These are phyloP conservation scores for Paramecium biaurelia DNA, from an alignment of 73 alveolate species.

Conservation along the genomic window DNA sequence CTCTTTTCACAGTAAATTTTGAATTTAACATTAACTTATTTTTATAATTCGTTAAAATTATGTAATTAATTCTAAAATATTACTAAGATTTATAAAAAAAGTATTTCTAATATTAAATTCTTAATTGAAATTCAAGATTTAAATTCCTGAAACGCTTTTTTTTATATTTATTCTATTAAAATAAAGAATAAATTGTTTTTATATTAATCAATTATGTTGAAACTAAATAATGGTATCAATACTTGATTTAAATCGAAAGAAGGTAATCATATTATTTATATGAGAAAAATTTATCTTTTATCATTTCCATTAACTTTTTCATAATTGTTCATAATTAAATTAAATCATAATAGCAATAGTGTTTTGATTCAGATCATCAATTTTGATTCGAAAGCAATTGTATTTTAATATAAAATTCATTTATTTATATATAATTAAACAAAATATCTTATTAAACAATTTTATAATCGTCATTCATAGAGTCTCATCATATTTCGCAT, in stretches of 20 bases:
- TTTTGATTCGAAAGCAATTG: background rate
- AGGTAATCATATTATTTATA: no score
- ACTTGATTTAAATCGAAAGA: no score
- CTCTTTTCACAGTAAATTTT: constrained; percentile 14
- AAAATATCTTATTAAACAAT: background rate
- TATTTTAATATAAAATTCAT: background rate
- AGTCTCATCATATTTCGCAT: background rate
- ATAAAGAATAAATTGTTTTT: background rate
- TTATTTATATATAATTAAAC: background rate
- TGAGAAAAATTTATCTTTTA: no score
- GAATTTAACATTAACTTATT: background rate
- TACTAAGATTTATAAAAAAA: background rate
- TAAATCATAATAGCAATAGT: no score
- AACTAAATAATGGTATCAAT: background rate
- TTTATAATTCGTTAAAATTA: background rate
- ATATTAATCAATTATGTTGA: background rate
- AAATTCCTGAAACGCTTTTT: background rate
- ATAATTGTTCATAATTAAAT: no score
- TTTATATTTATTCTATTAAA: background rate
- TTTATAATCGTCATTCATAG: background rate
- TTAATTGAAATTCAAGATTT: background rate
- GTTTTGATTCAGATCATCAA: background rate
- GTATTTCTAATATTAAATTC: background rate
- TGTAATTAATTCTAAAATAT: background rate
- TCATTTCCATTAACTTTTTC: no score